Conservation (phyloP, 2,329 filamentous ascomycete species). For the Colletotrichum sp. region DNA sequence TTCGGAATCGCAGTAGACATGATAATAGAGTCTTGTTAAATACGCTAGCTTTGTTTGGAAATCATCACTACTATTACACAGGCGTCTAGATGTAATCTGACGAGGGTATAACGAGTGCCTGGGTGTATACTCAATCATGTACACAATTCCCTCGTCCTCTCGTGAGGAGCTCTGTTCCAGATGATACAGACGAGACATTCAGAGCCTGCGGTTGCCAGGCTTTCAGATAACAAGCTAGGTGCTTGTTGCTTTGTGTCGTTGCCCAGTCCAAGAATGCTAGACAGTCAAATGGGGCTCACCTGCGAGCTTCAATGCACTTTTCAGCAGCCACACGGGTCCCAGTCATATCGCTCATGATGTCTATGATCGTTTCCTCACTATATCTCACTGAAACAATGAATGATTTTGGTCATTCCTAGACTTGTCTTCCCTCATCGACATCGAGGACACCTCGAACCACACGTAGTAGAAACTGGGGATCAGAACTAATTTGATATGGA, state of each 20-base stretch:
- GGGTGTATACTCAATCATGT: accelerated
- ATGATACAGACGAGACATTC: not conserved
- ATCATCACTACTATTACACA: not conserved
- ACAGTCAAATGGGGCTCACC: not conserved
- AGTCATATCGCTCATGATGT: not conserved
- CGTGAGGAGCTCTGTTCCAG: not conserved
- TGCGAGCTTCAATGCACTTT: not conserved
- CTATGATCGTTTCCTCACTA: no score
- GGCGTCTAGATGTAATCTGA: not conserved
- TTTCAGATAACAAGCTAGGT: not conserved
- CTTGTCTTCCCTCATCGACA: no score
- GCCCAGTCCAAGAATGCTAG: not conserved
- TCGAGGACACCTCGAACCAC: no score
- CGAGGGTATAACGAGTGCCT: not conserved
- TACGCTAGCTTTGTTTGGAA: not conserved
- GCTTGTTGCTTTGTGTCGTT: not conserved
- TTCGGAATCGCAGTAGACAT: not conserved
- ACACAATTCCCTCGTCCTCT: accelerated
- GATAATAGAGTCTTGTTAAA: not conserved
- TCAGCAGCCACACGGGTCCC: not conserved
- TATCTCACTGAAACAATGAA: no score
- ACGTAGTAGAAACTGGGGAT: no score
- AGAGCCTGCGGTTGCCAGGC: not conserved
- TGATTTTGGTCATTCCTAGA: no score
- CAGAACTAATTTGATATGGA: no score